These are phyloP conservation scores for Agroathelia rolfsii DNA, from an alignment of 1,284 basidiomycete species.

Conservation along the genomic window DNA sequence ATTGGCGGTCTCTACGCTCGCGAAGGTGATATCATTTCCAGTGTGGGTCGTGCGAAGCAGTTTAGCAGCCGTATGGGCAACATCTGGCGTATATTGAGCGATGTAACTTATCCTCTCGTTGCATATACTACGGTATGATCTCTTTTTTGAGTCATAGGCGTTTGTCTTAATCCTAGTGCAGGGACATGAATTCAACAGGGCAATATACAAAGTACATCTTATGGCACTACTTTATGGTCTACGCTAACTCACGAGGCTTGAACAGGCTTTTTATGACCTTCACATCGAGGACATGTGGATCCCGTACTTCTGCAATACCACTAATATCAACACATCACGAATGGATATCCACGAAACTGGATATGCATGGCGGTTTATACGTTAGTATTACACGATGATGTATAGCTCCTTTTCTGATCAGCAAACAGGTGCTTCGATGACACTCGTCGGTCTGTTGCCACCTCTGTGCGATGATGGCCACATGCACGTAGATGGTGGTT, in stretches of 20 bases:
- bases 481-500: slow-evolving; percentile 91
- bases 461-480: slow-evolving; percentile 93
- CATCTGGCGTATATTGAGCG: slow-evolving; percentile 89
- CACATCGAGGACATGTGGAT: slow-evolving; percentile 99
- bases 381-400: slow-evolving; percentile 35
- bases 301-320: slow-evolving; percentile 97
- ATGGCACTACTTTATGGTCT: slow-evolving; percentile 1
- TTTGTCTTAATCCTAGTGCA: slow-evolving; percentile 19
- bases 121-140: slow-evolving; percentile 88
- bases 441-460: slow-evolving; percentile 88
- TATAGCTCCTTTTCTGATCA: slow-evolving; percentile 2
- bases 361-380: slow-evolving; percentile 86
- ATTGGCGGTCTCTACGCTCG: slow-evolving; percentile 95
- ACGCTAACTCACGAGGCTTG: slow-evolving; percentile 8
- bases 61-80: slow-evolving; percentile 91
- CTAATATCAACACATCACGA: slow-evolving; percentile 93
- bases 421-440: slow-evolving; percentile 86
- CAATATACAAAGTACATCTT: slow-evolving; percentile 64
- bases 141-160: slow-evolving; percentile 13
- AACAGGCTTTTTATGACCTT: slow-evolving; percentile 78
- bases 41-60: slow-evolving; percentile 80
- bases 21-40: slow-evolving; percentile 86
- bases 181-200: slow-evolving; percentile 88
- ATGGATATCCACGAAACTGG: slow-evolving; percentile 98
- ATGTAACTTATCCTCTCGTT: slow-evolving; percentile 94